These are phyloP conservation scores for Boletus coccyginus DNA, from an alignment of 768 basidiomycete species.

Conservation along the genomic window DNA sequence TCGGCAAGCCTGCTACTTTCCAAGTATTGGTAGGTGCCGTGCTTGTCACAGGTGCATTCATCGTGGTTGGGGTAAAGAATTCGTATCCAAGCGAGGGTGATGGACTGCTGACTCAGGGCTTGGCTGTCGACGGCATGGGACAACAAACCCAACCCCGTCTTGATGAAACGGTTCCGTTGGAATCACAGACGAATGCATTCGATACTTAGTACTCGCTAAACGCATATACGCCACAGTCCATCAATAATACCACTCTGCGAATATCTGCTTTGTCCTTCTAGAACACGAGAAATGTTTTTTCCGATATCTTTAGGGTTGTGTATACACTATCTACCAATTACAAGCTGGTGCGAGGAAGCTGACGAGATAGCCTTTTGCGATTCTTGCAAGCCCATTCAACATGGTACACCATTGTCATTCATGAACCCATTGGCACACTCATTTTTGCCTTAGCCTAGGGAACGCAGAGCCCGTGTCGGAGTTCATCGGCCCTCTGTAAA, in stretches of 20 bases:
- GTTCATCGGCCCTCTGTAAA: conserved; percentile 53
- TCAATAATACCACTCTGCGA: neutral
- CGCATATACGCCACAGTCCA: neutral
- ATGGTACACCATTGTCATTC: conserved; percentile 20
- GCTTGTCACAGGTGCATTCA: conserved; percentile 75
- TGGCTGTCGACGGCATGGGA: neutral
- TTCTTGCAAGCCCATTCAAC: neutral
- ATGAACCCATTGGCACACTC: neutral
- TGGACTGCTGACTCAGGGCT: conserved; percentile 1
- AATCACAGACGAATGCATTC: conserved; percentile 2
- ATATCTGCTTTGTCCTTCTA: neutral
- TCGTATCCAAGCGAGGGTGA: conserved; percentile 38
- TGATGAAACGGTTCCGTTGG: conserved; percentile 4
- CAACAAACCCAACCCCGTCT: conserved; percentile 4
- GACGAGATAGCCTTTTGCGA: neutral
- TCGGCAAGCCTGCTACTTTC: conserved; percentile 52
- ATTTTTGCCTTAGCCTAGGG: conserved; percentile 29
- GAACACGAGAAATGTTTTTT: neutral
- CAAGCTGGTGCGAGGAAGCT: too few relatives aligned
- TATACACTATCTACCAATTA: too few relatives aligned
- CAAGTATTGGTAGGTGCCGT: conserved; percentile 72
- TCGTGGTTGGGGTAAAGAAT: conserved; percentile 65
- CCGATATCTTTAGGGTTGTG: neutral
- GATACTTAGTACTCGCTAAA: neutral
- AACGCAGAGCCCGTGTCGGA: conserved; percentile 40